A percentile compares a stretch with the other conserved stretches of the same genome.
phyloP scores from a whole-genome alignment of 768 basidiomycete genomes.

The Trichaptum fuscoviolaceum region DNA sequence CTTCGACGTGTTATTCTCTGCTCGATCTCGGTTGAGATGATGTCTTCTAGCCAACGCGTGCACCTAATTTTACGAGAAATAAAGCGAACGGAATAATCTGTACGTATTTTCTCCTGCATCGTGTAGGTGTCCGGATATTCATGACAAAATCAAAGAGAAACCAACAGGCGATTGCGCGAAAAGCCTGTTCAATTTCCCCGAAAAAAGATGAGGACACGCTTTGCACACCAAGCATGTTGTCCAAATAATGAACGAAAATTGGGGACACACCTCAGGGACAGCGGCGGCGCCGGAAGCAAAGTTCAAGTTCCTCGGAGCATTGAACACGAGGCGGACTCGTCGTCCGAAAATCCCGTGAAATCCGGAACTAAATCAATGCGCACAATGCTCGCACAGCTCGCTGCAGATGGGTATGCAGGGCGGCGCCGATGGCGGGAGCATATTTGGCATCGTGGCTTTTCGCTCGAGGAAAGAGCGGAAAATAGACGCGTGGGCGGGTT shows the following conservation, averaged over 20 bases:
- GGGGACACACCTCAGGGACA: background rate
- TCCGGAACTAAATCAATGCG: background rate
- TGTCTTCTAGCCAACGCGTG: background rate
- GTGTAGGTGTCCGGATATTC: background rate
- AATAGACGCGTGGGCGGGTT: background rate
- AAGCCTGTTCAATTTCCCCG: background rate
- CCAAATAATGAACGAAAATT: background rate
- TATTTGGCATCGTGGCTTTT: background rate
- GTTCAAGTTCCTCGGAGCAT: background rate
- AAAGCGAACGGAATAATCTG: background rate
- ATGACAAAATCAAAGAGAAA: background rate
- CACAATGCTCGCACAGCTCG: background rate
- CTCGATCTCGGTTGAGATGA: background rate
- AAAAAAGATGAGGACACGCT: background rate
- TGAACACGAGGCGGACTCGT: background rate
- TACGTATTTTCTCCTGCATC: background rate
- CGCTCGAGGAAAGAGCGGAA: background rate
- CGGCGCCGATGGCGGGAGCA: background rate
- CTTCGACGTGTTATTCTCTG: background rate
- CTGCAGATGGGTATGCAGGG: background rate
- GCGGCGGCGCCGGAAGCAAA: background rate
- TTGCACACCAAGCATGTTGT: background rate
- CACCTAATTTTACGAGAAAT: background rate
- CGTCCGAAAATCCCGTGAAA: background rate
- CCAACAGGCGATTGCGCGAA: too few relatives aligned